Evolutionary conservation across 352 stramenopile genomes (phyloP).

Genomic region (Globisporangium sylvaticum): DNA sequence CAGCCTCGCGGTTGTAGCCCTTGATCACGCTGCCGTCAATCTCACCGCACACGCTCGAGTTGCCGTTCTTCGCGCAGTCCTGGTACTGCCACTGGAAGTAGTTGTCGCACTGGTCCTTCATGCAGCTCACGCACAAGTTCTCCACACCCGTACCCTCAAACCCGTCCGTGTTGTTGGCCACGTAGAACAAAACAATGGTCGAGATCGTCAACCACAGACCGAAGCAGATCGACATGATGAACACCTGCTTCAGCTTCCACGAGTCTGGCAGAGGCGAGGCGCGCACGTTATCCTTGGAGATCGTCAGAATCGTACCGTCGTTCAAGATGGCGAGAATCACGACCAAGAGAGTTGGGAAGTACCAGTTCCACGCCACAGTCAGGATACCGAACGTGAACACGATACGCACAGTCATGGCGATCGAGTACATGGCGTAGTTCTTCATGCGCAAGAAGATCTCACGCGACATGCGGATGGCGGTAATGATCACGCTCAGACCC

Average conservation of each 20-base stretch:
- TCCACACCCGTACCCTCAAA: slow-evolving; percentile 50
- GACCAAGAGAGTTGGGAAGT: slow-evolving; percentile 84
- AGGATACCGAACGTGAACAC: slow-evolving; percentile 87
- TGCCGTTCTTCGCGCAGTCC: slow-evolving; percentile 37
- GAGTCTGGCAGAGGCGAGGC: slow-evolving; percentile 57
- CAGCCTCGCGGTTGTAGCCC: slow-evolving; percentile 24
- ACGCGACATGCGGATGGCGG: slow-evolving; percentile 81
- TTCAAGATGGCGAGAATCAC: slow-evolving; percentile 91
- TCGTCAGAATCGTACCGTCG: slow-evolving; percentile 83
- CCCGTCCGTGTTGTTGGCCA: slow-evolving; percentile 56
- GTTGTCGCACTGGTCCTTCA: slow-evolving; percentile 50
- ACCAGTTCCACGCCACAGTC: slow-evolving; percentile 86
- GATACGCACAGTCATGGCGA: slow-evolving; percentile 87
- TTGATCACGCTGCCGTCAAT: slow-evolving; percentile 49
- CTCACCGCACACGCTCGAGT: slow-evolving; percentile 55
- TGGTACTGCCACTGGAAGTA: slow-evolving; percentile 57
- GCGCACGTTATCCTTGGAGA: slow-evolving; percentile 75
- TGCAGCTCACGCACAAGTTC: slow-evolving; percentile 62
- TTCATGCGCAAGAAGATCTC: slow-evolving; percentile 92
- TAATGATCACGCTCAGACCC: slow-evolving; percentile 87
- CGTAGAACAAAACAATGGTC: slow-evolving; percentile 55
- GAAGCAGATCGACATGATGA: slow-evolving; percentile 65
- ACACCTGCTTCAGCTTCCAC: slow-evolving; percentile 71
- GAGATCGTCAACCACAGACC: slow-evolving; percentile 63
- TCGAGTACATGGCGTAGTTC: slow-evolving; percentile 90